Evolutionary conservation across 257 asterid genomes (phyloP).

Genomic region (Solanum dulcamara): DNA sequence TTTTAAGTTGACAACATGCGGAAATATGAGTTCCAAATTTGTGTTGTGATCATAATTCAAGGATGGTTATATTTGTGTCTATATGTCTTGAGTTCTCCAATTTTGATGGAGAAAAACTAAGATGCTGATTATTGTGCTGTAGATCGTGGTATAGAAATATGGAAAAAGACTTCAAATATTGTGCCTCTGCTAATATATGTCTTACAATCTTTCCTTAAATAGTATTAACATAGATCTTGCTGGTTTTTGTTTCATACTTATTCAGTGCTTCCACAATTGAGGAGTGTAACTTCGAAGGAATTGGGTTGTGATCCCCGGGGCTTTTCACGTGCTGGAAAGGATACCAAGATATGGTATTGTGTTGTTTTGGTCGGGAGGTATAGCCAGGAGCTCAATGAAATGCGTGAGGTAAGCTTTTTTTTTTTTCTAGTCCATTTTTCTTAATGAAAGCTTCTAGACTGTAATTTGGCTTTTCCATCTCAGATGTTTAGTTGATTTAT

Average conservation of each 20-base stretch:
- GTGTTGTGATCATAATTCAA: background rate
- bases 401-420: conserved; percentile 76
- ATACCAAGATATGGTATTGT: conserved; percentile 83
- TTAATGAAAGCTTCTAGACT: background rate
- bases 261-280: conserved; percentile 92
- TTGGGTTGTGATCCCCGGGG: conserved; percentile 88
- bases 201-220: conserved; percentile 8
- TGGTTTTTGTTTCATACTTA: background rate
- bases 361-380: conserved; percentile 83
- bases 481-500: background rate
- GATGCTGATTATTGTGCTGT: background rate
- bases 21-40: background rate
- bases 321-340: conserved; percentile 79
- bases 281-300: conserved; percentile 68
- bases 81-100: background rate
- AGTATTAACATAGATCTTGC: background rate
- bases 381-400: conserved; percentile 75
- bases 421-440: background rate
- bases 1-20: background rate
- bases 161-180: background rate
- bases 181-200: background rate
- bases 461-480: background rate
- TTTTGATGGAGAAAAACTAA: background rate
- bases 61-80: background rate
- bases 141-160: background rate